phyloP scores from a whole-genome alignment of 768 basidiomycete species.

The Leccinum subtestaceum region DNA sequence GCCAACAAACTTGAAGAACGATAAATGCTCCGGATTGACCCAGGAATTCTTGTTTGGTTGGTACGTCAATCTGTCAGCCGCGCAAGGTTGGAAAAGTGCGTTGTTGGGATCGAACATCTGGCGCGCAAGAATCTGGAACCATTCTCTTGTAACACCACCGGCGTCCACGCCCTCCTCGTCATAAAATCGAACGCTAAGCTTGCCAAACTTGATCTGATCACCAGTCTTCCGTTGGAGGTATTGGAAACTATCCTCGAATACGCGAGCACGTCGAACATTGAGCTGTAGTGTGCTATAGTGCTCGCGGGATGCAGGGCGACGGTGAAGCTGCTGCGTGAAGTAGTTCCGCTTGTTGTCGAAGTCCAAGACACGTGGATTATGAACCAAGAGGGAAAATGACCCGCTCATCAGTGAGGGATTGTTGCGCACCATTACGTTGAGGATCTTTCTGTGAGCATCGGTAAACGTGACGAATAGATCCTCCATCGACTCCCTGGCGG shows the following conservation, averaged over 20 bases:
- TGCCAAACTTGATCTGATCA: conserved; percentile 97
- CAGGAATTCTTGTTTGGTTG: conserved; percentile 93
- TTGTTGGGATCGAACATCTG: conserved; percentile 99
- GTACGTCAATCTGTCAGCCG: conserved; percentile 91
- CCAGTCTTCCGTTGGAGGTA: conserved; percentile 85
- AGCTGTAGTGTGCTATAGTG: conserved; percentile 82
- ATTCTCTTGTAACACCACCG: conserved; percentile 95
- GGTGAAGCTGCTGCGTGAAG: conserved; percentile 89
- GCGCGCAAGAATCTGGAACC: conserved; percentile 96
- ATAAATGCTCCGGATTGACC: conserved; percentile 93
- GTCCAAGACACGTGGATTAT: conserved; percentile 95
- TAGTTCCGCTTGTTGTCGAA: conserved; percentile 99
- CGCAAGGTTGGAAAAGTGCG: conserved; percentile 96
- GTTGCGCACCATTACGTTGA: conserved; percentile 97
- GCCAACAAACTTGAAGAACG: conserved; percentile 98
- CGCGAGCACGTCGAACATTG: conserved; percentile 84
- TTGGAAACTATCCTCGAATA: conserved; percentile 98
- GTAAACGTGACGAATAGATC: conserved; percentile 93
- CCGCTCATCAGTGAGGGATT: conserved; percentile 98
- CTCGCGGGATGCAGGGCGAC: conserved; percentile 74
- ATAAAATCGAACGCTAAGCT: conserved; percentile 93
- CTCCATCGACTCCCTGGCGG: conserved; percentile 75
- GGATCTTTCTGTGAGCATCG: conserved; percentile 86
- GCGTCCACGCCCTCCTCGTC: conserved; percentile 99
- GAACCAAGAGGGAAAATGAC: conserved; percentile 92